Evolutionary conservation across 441 rosid genomes (phyloP), one percentile per base, ranked within the genome.

Genomic region (Flueggea neowawraea): DNA sequence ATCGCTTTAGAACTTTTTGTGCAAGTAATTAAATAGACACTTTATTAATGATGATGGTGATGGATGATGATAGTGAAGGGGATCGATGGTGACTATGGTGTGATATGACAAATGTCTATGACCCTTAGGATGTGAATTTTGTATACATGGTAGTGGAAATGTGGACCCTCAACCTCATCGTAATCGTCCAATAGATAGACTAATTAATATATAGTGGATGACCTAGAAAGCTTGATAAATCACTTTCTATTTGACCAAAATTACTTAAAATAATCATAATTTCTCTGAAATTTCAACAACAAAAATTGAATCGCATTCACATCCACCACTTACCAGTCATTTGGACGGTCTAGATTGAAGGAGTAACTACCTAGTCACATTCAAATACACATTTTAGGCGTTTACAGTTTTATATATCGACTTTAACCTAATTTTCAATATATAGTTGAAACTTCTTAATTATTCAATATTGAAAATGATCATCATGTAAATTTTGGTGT

Each of bases 41-140:
- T 43, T 43, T 43, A 11, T 43, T 6, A 43, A 43, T 32, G 5
- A 54, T 65, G 78, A 77, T 69, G 73, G 55, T 69, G 87, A 79
- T 80, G 81, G 76, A n/a, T 71, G 79, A 70, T 61, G 58, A 68
- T 60, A 45, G 39, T 50, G 68, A 69, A 53, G 62, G 50, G 36
- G 69, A 59, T 45, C 2, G 59, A 45, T 53, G 56, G 69, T 47
- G 71, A 54, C n/a, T n/a, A n/a, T n/a, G n/a, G n/a, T n/a, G n/a
- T n/a, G 8, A 10, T 3, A 31, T 62, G 65, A 60, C 70, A 69
- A 63, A 69, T 71, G 59, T 61, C 64, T 66, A 36, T 43, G 32
- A 54, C 62, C 61, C 54, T 57, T 51, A 33, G 58, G 51, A 66
- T 56, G 67, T 36, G 68, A 63, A 65, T 61, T 67, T 16, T 60